Evolutionary conservation across 257 asterid species (phyloP).

Genomic region (Penstemon barbatus): DNA sequence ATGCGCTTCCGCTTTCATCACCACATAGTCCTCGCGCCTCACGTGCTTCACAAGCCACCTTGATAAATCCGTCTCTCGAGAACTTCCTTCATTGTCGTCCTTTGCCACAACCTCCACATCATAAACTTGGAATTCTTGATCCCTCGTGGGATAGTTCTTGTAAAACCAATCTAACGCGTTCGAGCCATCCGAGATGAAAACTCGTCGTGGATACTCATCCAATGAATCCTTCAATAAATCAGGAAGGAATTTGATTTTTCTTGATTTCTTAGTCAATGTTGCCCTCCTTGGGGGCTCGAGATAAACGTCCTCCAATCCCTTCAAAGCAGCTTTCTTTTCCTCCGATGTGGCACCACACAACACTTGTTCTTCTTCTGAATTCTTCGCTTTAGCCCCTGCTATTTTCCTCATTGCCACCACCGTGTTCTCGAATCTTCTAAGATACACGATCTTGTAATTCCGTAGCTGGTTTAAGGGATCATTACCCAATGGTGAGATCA

Average conservation of each 20-base stretch:
- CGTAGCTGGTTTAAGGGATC: constrained; percentile 19
- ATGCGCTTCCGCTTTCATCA: constrained; percentile 65
- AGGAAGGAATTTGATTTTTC: constrained; percentile 68
- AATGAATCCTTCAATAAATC: constrained; percentile 59
- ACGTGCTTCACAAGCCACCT: constrained; percentile 46
- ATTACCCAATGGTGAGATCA: constrained; percentile 18
- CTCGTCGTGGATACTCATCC: constrained; percentile 55
- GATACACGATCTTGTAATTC: constrained; percentile 52
- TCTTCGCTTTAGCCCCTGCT: background rate
- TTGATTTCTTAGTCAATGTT: constrained; percentile 22
- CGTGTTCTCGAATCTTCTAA: constrained; percentile 51
- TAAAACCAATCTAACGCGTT: constrained; percentile 61
- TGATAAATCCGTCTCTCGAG: constrained; percentile 20
- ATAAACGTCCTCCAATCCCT: constrained; percentile 47
- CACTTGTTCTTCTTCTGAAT: background rate
- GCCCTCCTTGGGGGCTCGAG: constrained; percentile 54
- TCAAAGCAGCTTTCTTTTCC: constrained; percentile 42
- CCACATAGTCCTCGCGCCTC: constrained; percentile 52
- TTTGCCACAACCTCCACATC: constrained; percentile 23
- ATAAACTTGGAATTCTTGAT: constrained; percentile 59
- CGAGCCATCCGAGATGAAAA: constrained; percentile 61
- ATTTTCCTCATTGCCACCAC: constrained; percentile 62
- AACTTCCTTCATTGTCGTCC: constrained; percentile 22
- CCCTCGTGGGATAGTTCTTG: constrained; percentile 58
- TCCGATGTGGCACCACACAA: constrained; percentile 36